phyloP scores from a whole-genome alignment of 2,329 filamentous ascomycete species.

The Fusarium nurragi region DNA sequence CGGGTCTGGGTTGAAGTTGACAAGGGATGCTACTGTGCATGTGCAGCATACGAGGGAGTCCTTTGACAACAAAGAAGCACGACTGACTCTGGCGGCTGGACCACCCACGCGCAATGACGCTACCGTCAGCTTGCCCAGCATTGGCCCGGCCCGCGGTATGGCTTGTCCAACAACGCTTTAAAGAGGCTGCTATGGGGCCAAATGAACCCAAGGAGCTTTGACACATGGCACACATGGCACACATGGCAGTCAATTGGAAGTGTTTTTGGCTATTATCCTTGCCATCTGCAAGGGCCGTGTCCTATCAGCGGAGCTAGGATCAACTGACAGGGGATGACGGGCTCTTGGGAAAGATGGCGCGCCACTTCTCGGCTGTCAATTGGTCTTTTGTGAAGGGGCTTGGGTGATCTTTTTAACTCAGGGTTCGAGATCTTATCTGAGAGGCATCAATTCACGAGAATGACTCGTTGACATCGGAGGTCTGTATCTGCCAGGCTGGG shows the following conservation, averaged over 20 bases:
- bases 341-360: conserved; percentile 27
- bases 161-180: conserved; percentile 23
- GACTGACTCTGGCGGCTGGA: conserved; percentile 28
- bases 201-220: conserved; percentile 26
- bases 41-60: conserved; percentile 34
- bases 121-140: conserved; percentile 34
- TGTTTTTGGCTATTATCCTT: conserved; percentile 39
- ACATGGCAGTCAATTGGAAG: conserved; percentile 28
- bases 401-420: conserved; percentile 17
- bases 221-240: conserved; percentile 38
- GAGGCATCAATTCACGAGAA: neutral
- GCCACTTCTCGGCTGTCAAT: conserved; percentile 34
- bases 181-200: conserved; percentile 27
- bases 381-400: conserved; percentile 35
- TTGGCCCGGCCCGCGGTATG: conserved; percentile 31
- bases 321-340: conserved; percentile 33
- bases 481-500: neutral
- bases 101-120: conserved; percentile 34
- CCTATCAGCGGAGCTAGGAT: conserved; percentile 40
- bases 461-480: neutral
- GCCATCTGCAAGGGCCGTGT: conserved; percentile 43
- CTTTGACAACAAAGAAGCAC: conserved; percentile 33
- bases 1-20: conserved; percentile 18
- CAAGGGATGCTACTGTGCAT: conserved; percentile 33
- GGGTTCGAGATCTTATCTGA: conserved; percentile 28